Percentiles rank a stretch among this genome's conserved stretches.
Conservation (phyloP, 108 stramenopile genomes). For the Skeletonema marinoi region DNA sequence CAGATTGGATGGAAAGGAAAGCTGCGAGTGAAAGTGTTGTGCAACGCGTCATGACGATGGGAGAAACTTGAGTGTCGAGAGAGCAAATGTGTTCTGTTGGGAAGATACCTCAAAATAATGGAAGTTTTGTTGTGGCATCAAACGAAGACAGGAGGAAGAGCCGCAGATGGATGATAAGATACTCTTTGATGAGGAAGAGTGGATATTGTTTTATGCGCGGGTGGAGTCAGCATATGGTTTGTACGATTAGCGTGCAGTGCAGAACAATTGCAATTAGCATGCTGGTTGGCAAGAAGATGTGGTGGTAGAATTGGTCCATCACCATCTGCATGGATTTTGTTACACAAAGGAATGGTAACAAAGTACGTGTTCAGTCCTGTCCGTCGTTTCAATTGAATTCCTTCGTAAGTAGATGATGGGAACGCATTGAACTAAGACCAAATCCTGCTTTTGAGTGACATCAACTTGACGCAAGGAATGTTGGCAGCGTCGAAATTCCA, state of each 20-base stretch:
- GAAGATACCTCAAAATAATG: neutral
- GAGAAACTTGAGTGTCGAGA: neutral
- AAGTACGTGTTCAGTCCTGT: neutral
- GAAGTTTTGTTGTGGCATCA: neutral
- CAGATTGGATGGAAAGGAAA: constrained; percentile 5
- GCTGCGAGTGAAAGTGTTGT: neutral
- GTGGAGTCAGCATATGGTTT: no score
- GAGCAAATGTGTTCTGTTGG: neutral
- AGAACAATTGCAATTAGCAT: no score
- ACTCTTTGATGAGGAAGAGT: no score
- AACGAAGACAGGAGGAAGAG: no score
- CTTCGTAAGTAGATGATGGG: neutral
- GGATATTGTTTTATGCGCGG: no score
- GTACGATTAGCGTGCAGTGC: no score
- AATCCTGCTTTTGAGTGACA: no score
- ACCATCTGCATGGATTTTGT: neutral
- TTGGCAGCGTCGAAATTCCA: no score
- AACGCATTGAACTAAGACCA: neutral
- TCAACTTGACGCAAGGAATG: no score
- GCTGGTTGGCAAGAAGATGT: no score
- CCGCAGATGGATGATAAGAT: no score
- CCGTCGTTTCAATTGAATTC: neutral
- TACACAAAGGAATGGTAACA: neutral
- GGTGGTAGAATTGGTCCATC: no score
- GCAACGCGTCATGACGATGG: neutral